Base-by-base conservation (phyloP, 768 basidiomycete species). In the Leucocoprinus birnbaumii region DNA sequence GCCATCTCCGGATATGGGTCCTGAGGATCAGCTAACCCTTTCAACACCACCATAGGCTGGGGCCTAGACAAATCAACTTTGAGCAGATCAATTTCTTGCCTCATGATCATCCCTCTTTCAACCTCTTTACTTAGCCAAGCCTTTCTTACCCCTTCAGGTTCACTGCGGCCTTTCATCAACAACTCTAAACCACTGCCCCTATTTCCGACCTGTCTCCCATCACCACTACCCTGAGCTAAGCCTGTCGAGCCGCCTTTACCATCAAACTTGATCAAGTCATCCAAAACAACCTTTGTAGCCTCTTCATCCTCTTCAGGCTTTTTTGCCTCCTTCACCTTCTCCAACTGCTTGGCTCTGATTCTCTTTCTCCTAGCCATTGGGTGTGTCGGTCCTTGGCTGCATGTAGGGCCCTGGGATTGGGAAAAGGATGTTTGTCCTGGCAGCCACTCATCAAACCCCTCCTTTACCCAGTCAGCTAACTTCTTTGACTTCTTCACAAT, bases 11-110 rank as follows among this genome's bases (percentile, higher is more conserved):
- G 31, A 31, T 31, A 31, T 31, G 6, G 5, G 11, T 24, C 41
- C n/a, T n/a, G n/a, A 22, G 24, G 7, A 25, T 52, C 31, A 45
- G 43, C 31, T 11, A 45, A 25, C 40, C 24, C 26, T 19, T 27
- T 24, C 13, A 9, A 13, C 27, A 19, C 25, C 8, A 66, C 57
- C 48, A 65, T 54, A 0, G 59, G 59, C 24, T 61, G 63, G 3
- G 67, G 65, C 19, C 60, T 55, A 4, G 65, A 56, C n/a, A 68
- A 44, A 42, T 65, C 63, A 24, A 54, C 22, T 18, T 52, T 38
- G 19, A 44, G 16, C 19, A 27, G 47, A 1, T 47, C 47, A 10
- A 16, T 6, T 10, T 26, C 40, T 34, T 51, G 50, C n/a, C 46
- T 52, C 19, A 63, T 24, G 8, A 59, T 43, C 18, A 41, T 18